These are phyloP conservation scores for Cicer pinnatifidum DNA, from an alignment of 306 rosid species.

Conservation along the genomic window DNA sequence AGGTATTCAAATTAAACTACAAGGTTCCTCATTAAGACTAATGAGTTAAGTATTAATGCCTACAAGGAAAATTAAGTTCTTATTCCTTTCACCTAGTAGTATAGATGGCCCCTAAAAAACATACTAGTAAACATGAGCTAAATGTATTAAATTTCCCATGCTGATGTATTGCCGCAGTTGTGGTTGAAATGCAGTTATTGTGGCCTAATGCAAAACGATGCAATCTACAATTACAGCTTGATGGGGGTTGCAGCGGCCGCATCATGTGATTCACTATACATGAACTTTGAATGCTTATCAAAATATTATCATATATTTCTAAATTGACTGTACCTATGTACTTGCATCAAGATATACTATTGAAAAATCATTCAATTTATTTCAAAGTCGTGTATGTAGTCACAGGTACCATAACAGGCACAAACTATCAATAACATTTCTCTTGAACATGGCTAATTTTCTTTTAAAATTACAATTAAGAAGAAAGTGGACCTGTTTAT, in stretches of 20 bases:
- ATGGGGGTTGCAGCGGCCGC: background rate
- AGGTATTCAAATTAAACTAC: background rate
- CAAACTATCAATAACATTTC: background rate
- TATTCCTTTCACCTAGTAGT: conserved; percentile 6
- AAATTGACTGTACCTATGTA: background rate
- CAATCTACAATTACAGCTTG: background rate
- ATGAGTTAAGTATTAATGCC: background rate
- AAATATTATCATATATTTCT: conserved; percentile 12
- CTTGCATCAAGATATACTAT: conserved; percentile 18
- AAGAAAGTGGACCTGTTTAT: conserved; percentile 65
- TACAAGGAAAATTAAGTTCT: background rate
- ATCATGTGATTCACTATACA: background rate
- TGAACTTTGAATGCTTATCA: conserved; percentile 1
- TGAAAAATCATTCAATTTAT: conserved; percentile 5
- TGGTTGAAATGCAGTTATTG: background rate
- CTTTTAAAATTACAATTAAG: background rate
- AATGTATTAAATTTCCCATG: background rate
- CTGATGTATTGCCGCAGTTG: background rate
- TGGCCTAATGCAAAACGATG: background rate
- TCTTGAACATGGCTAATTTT: background rate
- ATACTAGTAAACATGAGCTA: background rate
- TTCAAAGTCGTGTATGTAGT: conserved; percentile 15
- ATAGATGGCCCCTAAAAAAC: background rate
- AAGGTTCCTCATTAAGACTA: background rate
- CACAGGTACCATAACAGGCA: background rate